phyloP scores from a whole-genome alignment of 257 asterid genomes.

The Catharanthus roseus region DNA sequence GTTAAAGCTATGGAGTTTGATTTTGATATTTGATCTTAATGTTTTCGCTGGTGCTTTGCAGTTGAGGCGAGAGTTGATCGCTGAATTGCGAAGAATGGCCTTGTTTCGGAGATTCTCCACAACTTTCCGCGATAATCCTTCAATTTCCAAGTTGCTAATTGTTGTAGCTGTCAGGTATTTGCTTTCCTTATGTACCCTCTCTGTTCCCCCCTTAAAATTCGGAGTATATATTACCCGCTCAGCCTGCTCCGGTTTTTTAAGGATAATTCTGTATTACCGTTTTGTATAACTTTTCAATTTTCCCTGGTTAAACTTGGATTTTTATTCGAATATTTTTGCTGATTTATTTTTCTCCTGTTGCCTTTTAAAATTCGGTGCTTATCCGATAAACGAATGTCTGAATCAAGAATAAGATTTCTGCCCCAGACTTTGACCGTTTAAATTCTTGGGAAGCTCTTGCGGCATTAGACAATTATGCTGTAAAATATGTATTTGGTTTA shows the following conservation, averaged over 20 bases:
- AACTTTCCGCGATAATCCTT: constrained; percentile 49
- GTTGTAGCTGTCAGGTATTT: constrained; percentile 61
- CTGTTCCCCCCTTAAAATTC: neutral
- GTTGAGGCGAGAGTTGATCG: neutral
- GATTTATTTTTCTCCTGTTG: neutral
- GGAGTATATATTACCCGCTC: neutral
- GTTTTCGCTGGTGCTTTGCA: neutral
- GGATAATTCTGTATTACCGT: neutral
- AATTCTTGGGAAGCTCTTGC: neutral
- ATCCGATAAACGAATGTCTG: neutral
- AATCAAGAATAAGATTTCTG: neutral
- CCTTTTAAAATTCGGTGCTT: neutral
- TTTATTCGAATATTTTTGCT: neutral
- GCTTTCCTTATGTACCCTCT: constrained; percentile 7
- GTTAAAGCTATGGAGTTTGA: neutral
- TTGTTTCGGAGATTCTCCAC: constrained; percentile 49
- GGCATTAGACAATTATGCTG: neutral
- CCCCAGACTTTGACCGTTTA: neutral
- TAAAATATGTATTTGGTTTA: neutral
- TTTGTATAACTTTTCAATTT: neutral
- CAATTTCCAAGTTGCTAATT: constrained; percentile 50
- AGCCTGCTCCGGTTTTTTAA: neutral
- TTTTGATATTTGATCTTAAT: neutral
- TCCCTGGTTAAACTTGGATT: neutral
- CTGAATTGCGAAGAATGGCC: constrained; percentile 31